Evolutionary conservation across 1,284 basidiomycete species (phyloP), one percentile per base, ranked within the genome.

Genomic region (Puccinia coronata): DNA sequence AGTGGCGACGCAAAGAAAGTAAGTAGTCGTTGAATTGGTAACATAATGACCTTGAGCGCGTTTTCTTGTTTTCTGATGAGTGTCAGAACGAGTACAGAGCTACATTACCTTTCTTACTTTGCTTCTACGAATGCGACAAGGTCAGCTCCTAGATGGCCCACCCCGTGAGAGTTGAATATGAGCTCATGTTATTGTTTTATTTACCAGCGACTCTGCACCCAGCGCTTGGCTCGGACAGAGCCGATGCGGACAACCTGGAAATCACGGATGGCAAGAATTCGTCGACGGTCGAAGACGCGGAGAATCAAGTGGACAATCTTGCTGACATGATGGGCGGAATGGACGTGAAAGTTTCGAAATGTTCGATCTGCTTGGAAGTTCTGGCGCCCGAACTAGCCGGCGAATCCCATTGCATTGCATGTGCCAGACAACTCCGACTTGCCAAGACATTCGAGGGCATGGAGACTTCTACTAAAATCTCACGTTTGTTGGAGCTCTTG

Each of bases 71-170:
- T 39, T 23, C 18, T 70, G 71, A 31, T 3, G 18, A 41, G 12
- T 57, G 12, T 3, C 4, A 55, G 16, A 9, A 72, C 85, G 89
- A 93, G 72, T 88, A 92, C 85, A 87, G 88, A 77, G 88, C 81
- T 84, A 75, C 55, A 83, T 83, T 31, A 61, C 77, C 0, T 70
- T 72, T 43, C 72, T 83, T 23, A 79, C 77, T 0, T 49, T 78
- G 3, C n/a, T 77, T 20, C 59, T 82, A 23, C 80, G 96, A 43
- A 88, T 98, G 39, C 90, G 96, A 31, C 96, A 98, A 90, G 93
- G 94, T 93, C 75, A 63, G 88, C 83, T 49, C n/a, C 63, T 71
- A 76, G 25, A 28, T 71, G 34, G 75, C 61, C 18, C 18, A 43
- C 28, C 8, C 12, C 65, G 28, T 65, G 36, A 36, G 28, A 49